These are phyloP conservation scores for Phytophthora podocarpi DNA, from an alignment of 352 stramenopile species.

Conservation along the genomic window DNA sequence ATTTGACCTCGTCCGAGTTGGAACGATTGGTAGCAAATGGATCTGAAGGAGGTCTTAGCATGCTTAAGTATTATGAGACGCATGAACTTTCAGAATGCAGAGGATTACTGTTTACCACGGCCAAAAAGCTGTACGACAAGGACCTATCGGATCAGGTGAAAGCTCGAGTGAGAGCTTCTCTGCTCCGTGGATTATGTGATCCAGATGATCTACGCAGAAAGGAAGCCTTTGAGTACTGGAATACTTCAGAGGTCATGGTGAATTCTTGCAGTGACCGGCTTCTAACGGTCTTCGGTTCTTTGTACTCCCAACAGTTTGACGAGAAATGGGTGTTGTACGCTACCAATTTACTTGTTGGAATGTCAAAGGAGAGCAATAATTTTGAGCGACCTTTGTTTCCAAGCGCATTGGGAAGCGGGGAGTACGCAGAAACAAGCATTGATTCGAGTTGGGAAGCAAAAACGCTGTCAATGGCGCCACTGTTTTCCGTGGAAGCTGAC, in stretches of 20 bases:
- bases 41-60: slow-evolving; percentile 39
- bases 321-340: slow-evolving; percentile 77
- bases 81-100: slow-evolving; percentile 49
- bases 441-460: slow-evolving; percentile 75
- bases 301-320: slow-evolving; percentile 50
- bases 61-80: slow-evolving; percentile 43
- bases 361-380: slow-evolving; percentile 29
- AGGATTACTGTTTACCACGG: slow-evolving; percentile 47
- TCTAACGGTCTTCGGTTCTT: slow-evolving; percentile 54
- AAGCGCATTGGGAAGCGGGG: slow-evolving; percentile 45
- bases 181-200: slow-evolving; percentile 65
- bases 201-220: slow-evolving; percentile 45
- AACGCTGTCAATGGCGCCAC: slow-evolving; percentile 67
- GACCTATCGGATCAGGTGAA: slow-evolving; percentile 15
- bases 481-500: slow-evolving; percentile 80
- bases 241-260: slow-evolving; percentile 30
- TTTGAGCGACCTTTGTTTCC: slow-evolving; percentile 55
- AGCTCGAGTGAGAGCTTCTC: slow-evolving; percentile 33
- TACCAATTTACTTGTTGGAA: slow-evolving; percentile 58
- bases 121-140: slow-evolving; percentile 43
- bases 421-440: slow-evolving; percentile 62
- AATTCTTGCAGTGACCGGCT: slow-evolving; percentile 48
- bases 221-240: slow-evolving; percentile 57
- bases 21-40: slow-evolving; percentile 33
- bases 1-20: slow-evolving; percentile 31